Conservation (phyloP, 441 rosid species). For the Adansonia grandidieri region DNA sequence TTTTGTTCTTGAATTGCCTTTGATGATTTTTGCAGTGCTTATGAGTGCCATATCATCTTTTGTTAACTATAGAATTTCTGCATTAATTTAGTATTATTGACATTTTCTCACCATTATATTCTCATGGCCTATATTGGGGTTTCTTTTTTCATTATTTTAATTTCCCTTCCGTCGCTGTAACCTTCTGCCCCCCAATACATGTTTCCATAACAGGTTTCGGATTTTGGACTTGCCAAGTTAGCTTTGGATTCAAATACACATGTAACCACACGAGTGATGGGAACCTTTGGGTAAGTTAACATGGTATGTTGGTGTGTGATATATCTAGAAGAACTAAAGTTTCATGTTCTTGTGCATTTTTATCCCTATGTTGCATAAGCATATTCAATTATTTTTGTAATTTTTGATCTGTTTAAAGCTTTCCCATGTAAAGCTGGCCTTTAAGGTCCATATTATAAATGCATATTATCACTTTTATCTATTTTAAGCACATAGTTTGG, state of each 20-base stretch:
- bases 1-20: constrained; percentile 21
- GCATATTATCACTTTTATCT: too few species aligned
- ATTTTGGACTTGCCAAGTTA: constrained; percentile 92
- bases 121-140: constrained; percentile 11
- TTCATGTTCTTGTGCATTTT: neutral
- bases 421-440: neutral
- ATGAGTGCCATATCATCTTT: neutral
- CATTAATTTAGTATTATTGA: constrained; percentile 3
- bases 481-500: neutral
- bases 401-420: too few species aligned
- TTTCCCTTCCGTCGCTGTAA: constrained; percentile 4
- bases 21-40: constrained; percentile 13
- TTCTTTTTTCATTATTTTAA: neutral
- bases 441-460: neutral
- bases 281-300: constrained; percentile 82
- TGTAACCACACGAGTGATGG: constrained; percentile 91
- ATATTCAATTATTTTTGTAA: neutral
- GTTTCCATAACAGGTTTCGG: constrained; percentile 65
- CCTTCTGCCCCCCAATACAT: constrained; percentile 5
- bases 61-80: constrained; percentile 14
- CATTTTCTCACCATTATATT: neutral
- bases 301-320: neutral
- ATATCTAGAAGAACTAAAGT: neutral
- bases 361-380: neutral
- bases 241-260: constrained; percentile 86